phyloP scores from a whole-genome alignment of 2,329 filamentous ascomycete genomes.

The Fusarium torreyae region DNA sequence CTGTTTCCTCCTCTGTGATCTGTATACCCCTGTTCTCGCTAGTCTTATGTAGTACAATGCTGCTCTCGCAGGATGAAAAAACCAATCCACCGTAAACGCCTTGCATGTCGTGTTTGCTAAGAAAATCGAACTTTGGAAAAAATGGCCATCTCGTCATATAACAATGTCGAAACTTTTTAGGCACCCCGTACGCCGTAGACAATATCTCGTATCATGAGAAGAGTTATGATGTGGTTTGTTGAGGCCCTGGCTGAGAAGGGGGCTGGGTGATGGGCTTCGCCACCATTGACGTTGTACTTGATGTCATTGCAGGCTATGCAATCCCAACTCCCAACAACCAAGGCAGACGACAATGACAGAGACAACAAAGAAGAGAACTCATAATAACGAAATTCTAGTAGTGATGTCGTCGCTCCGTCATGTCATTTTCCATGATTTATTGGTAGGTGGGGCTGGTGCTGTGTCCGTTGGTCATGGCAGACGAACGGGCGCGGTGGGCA shows the following conservation, averaged over 20 bases:
- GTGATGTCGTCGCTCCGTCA: slow-evolving; percentile 2
- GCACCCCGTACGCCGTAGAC: slow-evolving; percentile 28
- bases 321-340: slow-evolving; percentile 4
- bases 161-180: slow-evolving; percentile 36
- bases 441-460: slow-evolving; percentile 37
- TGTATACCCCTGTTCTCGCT: slow-evolving; percentile 11
- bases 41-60: slow-evolving; percentile 21
- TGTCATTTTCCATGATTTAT: slow-evolving; percentile 10
- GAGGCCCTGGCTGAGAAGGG: not conserved
- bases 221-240: slow-evolving; percentile 8
- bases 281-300: slow-evolving; percentile 41
- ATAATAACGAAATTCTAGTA: not conserved
- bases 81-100: slow-evolving; percentile 35
- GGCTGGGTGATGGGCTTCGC: slow-evolving; percentile 32
- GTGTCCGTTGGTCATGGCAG: slow-evolving; percentile 52
- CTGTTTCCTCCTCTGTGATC: slow-evolving; percentile 5
- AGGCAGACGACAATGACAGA: slow-evolving; percentile 2
- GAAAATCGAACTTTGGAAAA: slow-evolving; percentile 22
- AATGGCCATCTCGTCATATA: slow-evolving; percentile 27
- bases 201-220: slow-evolving; percentile 20
- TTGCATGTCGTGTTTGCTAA: slow-evolving; percentile 37
- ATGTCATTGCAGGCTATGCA: slow-evolving; percentile 27
- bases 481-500: slow-evolving; percentile 26
- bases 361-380: not conserved
- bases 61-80: slow-evolving; percentile 3